Base-by-base conservation (phyloP, 2,329 filamentous ascomycete genomes). In the Neocatenulostroma microsporum region DNA sequence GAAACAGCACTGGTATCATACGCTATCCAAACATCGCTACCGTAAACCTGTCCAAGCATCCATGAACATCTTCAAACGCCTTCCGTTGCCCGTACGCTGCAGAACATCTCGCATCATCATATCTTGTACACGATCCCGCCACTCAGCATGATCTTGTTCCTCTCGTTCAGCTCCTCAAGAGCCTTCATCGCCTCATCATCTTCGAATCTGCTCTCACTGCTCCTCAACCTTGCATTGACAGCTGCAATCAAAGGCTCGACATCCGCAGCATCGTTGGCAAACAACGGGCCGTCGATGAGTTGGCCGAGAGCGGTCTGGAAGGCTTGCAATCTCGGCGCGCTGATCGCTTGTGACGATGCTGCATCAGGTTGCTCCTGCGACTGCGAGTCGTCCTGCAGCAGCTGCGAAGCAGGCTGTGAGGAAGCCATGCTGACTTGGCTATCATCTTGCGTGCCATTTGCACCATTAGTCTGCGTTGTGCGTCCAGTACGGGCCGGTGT, bases 301-400 rank as follows among this genome's bases (percentile, higher is more conserved):
- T 85, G 82, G 17, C 91, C 91, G 3, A 98, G 70, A 2, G 83
- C 76, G 9, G 76, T 76, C 37, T 85, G 79, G 78, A 98, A 98
- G 1, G 77, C 65, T 5, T 74, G 67, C 18, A 94, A 64, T 26
- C 91, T 76, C 26, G 72, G 69, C 0, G 74, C 52, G 2, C 73
- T 67, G 55, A 87, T 78, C 1, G 73, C 51, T 42, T 42, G 63
- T 48, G 40, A 66, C 54, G 30, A 64, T 38, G 55, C 66, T 48
- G 66, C 60, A 15, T 54, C 57, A 5, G 30, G 46, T 20, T 51
- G 47, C 2, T 67, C 35, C 56, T 62, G 19, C 68, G 60, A 21
- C 53, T 78, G 71, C 9, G 74, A 72, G 29, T 70, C 58, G 20
- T 74, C 71, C 40, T 69, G 57, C 7, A 76, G 62, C 3, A 78